Evolutionary conservation across 371 early-diverging fungal genomes (phyloP).

Genomic region (Umbelopsis sp.): DNA sequence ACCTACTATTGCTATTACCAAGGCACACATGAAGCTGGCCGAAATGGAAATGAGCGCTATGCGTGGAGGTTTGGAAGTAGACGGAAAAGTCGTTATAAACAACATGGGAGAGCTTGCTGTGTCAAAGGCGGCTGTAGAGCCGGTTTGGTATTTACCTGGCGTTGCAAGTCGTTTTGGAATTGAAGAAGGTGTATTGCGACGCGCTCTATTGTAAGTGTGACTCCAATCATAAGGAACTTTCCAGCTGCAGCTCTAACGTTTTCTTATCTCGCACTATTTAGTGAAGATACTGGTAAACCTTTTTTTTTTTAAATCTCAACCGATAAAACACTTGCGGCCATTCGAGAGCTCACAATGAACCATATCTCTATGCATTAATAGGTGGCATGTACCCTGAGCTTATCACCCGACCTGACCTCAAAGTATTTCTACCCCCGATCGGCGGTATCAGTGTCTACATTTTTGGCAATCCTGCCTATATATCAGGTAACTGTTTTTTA

Average conservation of each 20-base stretch:
- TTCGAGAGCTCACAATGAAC: not conserved
- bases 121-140: conserved; percentile 93
- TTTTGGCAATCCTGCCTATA: conserved; percentile 84
- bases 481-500: conserved; percentile 52
- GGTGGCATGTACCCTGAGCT: conserved; percentile 98
- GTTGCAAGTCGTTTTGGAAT: conserved; percentile 90
- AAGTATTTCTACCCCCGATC: conserved; percentile 94
- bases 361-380: conserved; percentile 28
- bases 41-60: conserved; percentile 85
- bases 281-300: conserved; percentile 37
- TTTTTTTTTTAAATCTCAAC: not conserved
- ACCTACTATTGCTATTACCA: conserved; percentile 94
- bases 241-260: not conserved
- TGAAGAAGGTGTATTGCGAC: conserved; percentile 81
- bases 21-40: conserved; percentile 92
- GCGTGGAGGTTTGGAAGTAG: conserved; percentile 67
- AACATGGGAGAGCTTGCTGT: conserved; percentile 85
- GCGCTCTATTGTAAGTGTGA: conserved; percentile 78
- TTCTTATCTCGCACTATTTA: conserved; percentile 6
- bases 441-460: conserved; percentile 94
- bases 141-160: conserved; percentile 97
- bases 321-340: not conserved
- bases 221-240: not conserved
- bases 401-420: conserved; percentile 92
- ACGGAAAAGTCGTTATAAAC: conserved; percentile 84